A percentile compares a stretch with the other conserved stretches of the same genome.
These are phyloP conservation scores for Cercospora nicotianae DNA, from an alignment of 2,329 filamentous ascomycete species.

Conservation along the genomic window DNA sequence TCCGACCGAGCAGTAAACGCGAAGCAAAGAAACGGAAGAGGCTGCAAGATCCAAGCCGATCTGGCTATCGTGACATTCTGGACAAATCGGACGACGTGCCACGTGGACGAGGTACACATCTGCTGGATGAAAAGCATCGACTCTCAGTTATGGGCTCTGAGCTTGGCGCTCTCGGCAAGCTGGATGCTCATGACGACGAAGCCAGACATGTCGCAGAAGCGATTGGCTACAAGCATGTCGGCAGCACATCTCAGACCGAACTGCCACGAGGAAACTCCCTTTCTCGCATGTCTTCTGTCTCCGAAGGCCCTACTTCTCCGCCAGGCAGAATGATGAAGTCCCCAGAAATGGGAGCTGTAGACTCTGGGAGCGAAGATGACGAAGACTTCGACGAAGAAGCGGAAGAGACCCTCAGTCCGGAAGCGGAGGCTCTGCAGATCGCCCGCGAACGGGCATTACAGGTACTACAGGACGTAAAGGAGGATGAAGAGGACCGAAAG, in stretches of 20 bases:
- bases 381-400: slow-evolving; percentile 28
- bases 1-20: slow-evolving; percentile 81
- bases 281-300: slow-evolving; percentile 33
- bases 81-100: slow-evolving; percentile 55
- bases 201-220: slow-evolving; percentile 44
- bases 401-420: slow-evolving; percentile 33
- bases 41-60: slow-evolving; percentile 70
- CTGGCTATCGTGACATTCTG: slow-evolving; percentile 76
- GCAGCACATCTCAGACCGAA: slow-evolving; percentile 13
- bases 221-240: slow-evolving; percentile 35
- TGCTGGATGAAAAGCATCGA: slow-evolving; percentile 54
- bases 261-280: slow-evolving; percentile 31
- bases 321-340: slow-evolving; percentile 44
- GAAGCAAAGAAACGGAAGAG: slow-evolving; percentile 89
- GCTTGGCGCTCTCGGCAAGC: slow-evolving; percentile 36
- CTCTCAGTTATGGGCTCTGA: slow-evolving; percentile 47
- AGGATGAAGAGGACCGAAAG: slow-evolving; percentile 36
- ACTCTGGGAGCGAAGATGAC: slow-evolving; percentile 31
- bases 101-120: slow-evolving; percentile 50
- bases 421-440: slow-evolving; percentile 38
- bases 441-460: slow-evolving; percentile 39
- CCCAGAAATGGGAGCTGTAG: slow-evolving; percentile 35
- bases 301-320: slow-evolving; percentile 48
- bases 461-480: slow-evolving; percentile 35
- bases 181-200: slow-evolving; percentile 39